A percentile compares a stretch with the other conserved stretches of the same genome.
Evolutionary conservation across 208 protist genomes (phyloP).

Genomic region (Phytomonas sp.): DNA sequence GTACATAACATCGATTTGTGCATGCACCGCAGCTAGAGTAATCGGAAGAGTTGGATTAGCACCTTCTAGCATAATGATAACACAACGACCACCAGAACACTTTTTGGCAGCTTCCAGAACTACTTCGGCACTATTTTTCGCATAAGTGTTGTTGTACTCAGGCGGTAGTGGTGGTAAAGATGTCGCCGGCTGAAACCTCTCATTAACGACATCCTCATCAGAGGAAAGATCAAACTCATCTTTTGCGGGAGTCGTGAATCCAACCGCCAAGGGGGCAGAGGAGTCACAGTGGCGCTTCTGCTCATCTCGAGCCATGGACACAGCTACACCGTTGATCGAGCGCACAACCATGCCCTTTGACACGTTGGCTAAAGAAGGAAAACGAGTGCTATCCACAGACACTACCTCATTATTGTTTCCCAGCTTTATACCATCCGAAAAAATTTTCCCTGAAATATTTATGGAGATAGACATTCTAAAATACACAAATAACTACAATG

Average conservation of each 20-base stretch:
- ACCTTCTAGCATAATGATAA: constrained; percentile 84
- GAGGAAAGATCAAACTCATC: constrained; percentile 84
- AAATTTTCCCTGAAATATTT: constrained; percentile 40
- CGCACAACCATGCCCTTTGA: constrained; percentile 54
- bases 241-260: constrained; percentile 13
- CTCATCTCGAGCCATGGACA: constrained; percentile 32
- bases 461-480: constrained; percentile 30
- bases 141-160: constrained; percentile 30
- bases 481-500: constrained; percentile 9
- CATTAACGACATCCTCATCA: constrained; percentile 53
- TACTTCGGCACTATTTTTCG: constrained; percentile 42
- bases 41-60: constrained; percentile 77
- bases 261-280: neutral
- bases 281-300: constrained; percentile 27
- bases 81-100: constrained; percentile 40
- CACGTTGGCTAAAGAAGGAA: constrained; percentile 31
- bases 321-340: constrained; percentile 65
- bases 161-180: constrained; percentile 23
- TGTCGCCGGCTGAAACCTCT: constrained; percentile 34
- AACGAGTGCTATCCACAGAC: constrained; percentile 21
- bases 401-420: constrained; percentile 42
- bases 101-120: constrained; percentile 52
- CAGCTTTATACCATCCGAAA: constrained; percentile 41
- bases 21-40: constrained; percentile 54
- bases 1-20: constrained; percentile 74